phyloP scores from a whole-genome alignment of 306 rosid species.

The Mimosa bimucronata region DNA sequence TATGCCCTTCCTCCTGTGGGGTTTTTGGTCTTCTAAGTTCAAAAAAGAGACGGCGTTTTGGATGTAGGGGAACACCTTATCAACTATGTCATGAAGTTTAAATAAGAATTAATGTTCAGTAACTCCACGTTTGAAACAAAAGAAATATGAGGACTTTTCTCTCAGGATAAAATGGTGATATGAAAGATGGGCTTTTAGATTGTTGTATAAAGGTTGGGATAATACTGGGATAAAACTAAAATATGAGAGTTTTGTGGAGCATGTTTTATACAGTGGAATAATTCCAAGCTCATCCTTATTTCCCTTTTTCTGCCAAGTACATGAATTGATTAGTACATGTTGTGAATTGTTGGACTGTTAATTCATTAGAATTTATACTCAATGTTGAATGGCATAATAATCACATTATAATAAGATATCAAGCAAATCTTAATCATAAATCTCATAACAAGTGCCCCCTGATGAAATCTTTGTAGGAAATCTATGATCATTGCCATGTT shows the following conservation, averaged over 20 bases:
- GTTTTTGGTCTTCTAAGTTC: background rate
- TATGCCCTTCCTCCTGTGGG: background rate
- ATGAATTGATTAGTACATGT: slow-evolving; percentile 13
- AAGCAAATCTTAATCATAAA: slow-evolving; percentile 9
- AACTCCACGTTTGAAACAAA: background rate
- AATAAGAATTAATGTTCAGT: background rate
- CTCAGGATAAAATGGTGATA: slow-evolving; percentile 8
- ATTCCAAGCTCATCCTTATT: slow-evolving; percentile 1
- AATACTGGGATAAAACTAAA: background rate
- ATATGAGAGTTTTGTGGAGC: background rate
- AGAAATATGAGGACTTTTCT: background rate
- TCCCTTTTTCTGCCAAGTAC: slow-evolving; percentile 6
- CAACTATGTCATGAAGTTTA: background rate
- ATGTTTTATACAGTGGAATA: background rate
- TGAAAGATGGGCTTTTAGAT: background rate
- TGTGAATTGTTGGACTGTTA: slow-evolving; percentile 2
- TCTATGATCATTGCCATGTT: slow-evolving; percentile 71
- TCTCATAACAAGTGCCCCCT: slow-evolving; percentile 6
- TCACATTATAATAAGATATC: slow-evolving; percentile 11
- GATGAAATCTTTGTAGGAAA: slow-evolving; percentile 58
- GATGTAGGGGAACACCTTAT: slow-evolving; percentile 11
- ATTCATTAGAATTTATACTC: slow-evolving; percentile 6
- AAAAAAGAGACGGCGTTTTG: background rate
- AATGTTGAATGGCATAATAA: slow-evolving; percentile 8
- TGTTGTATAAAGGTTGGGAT: background rate